phyloP scores from a whole-genome alignment of 495 filamentous ascomycete species.

The Acidiella bohemica region DNA sequence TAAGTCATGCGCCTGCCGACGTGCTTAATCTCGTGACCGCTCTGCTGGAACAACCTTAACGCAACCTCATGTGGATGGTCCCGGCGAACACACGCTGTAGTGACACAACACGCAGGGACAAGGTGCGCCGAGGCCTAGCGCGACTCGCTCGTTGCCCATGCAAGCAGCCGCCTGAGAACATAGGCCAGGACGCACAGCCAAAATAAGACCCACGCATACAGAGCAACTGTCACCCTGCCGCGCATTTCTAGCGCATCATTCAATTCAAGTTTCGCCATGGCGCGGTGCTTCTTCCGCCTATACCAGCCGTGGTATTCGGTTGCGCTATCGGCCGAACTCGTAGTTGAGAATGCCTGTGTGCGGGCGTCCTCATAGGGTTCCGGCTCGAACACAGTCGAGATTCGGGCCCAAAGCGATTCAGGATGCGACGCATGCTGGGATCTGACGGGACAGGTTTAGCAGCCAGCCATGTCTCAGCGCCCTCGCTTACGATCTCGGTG shows the following conservation, averaged over 20 bases:
- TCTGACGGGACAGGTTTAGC: conserved; percentile 4
- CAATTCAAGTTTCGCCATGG: conserved; percentile 25
- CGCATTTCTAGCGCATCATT: conserved; percentile 28
- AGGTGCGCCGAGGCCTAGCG: too few species aligned
- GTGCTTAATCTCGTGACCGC: too few species aligned
- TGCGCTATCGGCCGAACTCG: background rate
- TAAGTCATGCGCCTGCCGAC: too few species aligned
- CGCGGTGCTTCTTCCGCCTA: conserved; percentile 26
- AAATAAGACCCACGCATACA: conserved; percentile 14
- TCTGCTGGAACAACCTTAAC: too few species aligned
- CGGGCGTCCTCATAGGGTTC: conserved; percentile 27
- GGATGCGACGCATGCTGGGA: conserved; percentile 13
- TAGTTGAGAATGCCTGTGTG: background rate
- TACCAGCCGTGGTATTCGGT: conserved; percentile 18
- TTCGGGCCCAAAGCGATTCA: conserved; percentile 3
- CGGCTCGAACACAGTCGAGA: conserved; percentile 20
- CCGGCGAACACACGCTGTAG: too few species aligned
- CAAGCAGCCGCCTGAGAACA: conserved; percentile 8
- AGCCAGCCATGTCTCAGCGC: background rate
- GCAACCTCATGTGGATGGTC: too few species aligned
- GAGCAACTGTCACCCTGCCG: conserved; percentile 17
- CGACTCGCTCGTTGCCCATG: too few species aligned
- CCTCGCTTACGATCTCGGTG: background rate
- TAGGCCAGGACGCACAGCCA: conserved; percentile 12
- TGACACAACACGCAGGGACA: too few species aligned